Evolutionary conservation across 805 yeast genomes (phyloP).

Genomic region (Wickerhamomyces ciferrii): DNA sequence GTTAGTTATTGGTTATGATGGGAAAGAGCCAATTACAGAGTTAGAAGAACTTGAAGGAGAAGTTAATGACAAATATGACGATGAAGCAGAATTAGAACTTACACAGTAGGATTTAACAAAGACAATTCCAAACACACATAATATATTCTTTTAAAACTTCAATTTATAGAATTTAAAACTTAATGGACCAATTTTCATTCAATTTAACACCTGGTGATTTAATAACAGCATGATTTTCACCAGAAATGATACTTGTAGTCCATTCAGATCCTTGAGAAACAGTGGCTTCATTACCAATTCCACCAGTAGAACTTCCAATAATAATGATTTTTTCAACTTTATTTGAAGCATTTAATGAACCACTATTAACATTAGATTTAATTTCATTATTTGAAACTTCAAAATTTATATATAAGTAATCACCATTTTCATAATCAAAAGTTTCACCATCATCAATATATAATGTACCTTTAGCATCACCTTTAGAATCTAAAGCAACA

Average conservation of each 20-base stretch:
- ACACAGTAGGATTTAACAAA: not conserved
- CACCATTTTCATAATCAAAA: constrained; percentile 48
- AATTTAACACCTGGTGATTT: constrained; percentile 47
- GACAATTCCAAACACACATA: not conserved
- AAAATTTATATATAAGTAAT: constrained; percentile 40
- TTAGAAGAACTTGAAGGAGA: constrained; percentile 4
- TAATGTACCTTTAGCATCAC: constrained; percentile 50
- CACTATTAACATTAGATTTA: constrained; percentile 21
- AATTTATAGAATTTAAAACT: constrained; percentile 19
- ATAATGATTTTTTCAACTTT: constrained; percentile 52
- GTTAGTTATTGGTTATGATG: constrained; percentile 5
- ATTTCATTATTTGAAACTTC: constrained; percentile 29
- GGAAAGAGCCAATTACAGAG: constrained; percentile 3
- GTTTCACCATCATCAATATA: constrained; percentile 87
- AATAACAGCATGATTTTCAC: constrained; percentile 25
- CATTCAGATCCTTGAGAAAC: constrained; percentile 36
- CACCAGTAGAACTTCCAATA: constrained; percentile 30
- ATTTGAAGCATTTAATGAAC: constrained; percentile 23
- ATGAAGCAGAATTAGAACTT: not conserved
- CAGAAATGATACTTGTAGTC: constrained; percentile 25
- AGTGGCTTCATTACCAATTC: constrained; percentile 6
- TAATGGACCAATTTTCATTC: constrained; percentile 42
- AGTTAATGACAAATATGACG: constrained; percentile 12
- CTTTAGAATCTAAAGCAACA: constrained; percentile 47
- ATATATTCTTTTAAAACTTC: not conserved